phyloP scores from a whole-genome alignment of 176 grass and related monocot genomes.

The Lolium perenne region DNA sequence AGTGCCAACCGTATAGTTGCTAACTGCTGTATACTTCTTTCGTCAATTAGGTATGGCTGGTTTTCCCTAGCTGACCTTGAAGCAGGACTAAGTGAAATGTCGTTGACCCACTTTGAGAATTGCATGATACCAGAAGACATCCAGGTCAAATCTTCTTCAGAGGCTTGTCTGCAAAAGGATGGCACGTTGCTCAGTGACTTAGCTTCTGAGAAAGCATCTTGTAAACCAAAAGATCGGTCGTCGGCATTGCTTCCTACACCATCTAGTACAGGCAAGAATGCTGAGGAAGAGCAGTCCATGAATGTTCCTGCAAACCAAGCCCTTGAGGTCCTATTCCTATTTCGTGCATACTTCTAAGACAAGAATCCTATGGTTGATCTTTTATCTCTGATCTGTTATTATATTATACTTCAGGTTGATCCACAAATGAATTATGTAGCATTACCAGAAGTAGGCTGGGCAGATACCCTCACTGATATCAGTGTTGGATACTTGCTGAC shows the following conservation, averaged over 20 bases:
- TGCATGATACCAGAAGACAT: constrained; percentile 57
- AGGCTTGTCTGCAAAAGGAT: constrained; percentile 44
- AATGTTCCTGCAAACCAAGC: constrained; percentile 53
- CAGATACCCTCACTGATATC: constrained; percentile 90
- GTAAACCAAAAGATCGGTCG: constrained; percentile 47
- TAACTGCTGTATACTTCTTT: constrained; percentile 39
- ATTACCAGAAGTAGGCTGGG: constrained; percentile 78
- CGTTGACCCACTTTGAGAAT: constrained; percentile 61
- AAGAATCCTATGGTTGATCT: constrained; percentile 37
- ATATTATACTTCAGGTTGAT: constrained; percentile 53
- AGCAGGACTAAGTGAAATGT: constrained; percentile 56
- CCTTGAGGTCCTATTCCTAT: constrained; percentile 54
- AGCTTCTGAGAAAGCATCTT: constrained; percentile 42
- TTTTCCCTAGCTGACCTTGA: constrained; percentile 71
- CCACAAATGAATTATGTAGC: constrained; percentile 38
- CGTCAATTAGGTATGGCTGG: constrained; percentile 87
- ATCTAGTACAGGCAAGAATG: constrained; percentile 34
- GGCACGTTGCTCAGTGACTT: constrained; percentile 32
- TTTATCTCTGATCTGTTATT: constrained; percentile 31
- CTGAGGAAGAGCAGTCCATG: constrained; percentile 21
- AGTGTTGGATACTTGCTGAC: constrained; percentile 91
- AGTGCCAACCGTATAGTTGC: neutral
- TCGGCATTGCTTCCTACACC: constrained; percentile 35
- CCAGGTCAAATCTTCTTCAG: constrained; percentile 47
- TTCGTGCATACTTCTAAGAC: constrained; percentile 28